Conservation (phyloP, 2,329 filamentous ascomycete genomes). For the Ascochyta pisi region DNA sequence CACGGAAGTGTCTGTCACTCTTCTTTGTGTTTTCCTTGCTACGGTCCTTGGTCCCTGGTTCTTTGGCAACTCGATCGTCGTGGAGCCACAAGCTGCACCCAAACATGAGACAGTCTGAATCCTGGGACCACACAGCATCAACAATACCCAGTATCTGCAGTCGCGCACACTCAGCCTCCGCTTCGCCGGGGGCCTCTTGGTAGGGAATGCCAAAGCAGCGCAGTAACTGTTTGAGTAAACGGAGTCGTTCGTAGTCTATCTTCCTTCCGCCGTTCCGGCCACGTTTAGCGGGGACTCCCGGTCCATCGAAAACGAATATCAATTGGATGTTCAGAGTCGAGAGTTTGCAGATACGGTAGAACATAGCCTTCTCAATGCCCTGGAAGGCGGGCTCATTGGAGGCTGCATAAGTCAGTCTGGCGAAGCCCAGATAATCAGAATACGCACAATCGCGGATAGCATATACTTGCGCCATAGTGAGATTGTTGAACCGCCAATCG, state of each 20-base stretch:
- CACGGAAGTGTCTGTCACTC: conserved; percentile 35
- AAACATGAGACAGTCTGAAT: conserved; percentile 58
- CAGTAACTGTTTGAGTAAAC: conserved; percentile 48
- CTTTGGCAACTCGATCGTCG: conserved; percentile 38
- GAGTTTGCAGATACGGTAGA: conserved; percentile 54
- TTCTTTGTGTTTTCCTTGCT: conserved; percentile 44
- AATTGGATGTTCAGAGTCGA: conserved; percentile 59
- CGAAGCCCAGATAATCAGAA: neutral
- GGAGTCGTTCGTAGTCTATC: conserved; percentile 44
- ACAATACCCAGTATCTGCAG: conserved; percentile 54
- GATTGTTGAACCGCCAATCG: conserved; percentile 54
- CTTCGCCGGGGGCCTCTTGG: conserved; percentile 56
- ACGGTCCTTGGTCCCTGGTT: conserved; percentile 23
- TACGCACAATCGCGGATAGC: conserved; percentile 46
- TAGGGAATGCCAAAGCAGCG: conserved; percentile 51
- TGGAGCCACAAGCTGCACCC: conserved; percentile 54
- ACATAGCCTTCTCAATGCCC: conserved; percentile 52
- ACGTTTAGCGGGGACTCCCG: conserved; percentile 51
- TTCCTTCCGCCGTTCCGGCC: conserved; percentile 35
- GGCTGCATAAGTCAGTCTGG: conserved; percentile 22
- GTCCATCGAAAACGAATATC: conserved; percentile 63
- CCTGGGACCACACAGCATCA: conserved; percentile 59
- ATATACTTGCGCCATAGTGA: conserved; percentile 44
- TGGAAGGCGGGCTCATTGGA: conserved; percentile 45
- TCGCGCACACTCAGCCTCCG: conserved; percentile 57